A percentile compares a stretch with the other conserved stretches of the same genome.
These are phyloP conservation scores for Acacia melanoxylon DNA, from an alignment of 306 rosid species.

Conservation along the genomic window DNA sequence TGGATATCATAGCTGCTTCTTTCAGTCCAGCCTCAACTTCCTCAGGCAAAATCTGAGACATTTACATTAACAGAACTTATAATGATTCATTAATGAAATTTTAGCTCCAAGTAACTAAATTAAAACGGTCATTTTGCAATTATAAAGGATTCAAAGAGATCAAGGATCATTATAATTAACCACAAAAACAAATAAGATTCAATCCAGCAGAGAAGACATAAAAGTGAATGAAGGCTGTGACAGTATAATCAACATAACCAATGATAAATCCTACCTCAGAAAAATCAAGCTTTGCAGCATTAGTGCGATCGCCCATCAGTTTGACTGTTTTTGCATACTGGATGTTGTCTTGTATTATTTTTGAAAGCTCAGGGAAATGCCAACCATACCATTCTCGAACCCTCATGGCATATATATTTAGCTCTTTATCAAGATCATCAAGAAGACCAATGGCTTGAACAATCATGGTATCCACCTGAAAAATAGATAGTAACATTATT, in stretches of 20 bases:
- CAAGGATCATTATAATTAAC: not conserved
- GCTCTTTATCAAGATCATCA: slow-evolving; percentile 94
- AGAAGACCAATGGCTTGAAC: slow-evolving; percentile 98
- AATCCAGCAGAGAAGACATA: not conserved
- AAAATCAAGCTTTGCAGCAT: slow-evolving; percentile 87
- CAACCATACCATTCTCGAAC: slow-evolving; percentile 98
- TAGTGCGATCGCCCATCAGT: slow-evolving; percentile 85
- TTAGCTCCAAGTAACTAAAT: no score
- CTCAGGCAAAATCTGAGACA: slow-evolving; percentile 54
- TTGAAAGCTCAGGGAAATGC: slow-evolving; percentile 98
- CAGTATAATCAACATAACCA: not conserved
- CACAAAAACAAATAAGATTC: not conserved
- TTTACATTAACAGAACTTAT: not conserved
- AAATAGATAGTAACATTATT: not conserved
- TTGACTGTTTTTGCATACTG: slow-evolving; percentile 81
- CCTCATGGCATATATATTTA: slow-evolving; percentile 96
- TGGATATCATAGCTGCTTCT: slow-evolving; percentile 67
- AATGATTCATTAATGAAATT: not conserved
- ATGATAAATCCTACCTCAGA: slow-evolving; percentile 59
- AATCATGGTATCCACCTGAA: slow-evolving; percentile 93
- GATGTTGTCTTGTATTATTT: slow-evolving; percentile 82
- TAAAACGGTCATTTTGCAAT: not conserved
- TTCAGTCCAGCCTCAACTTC: slow-evolving; percentile 66
- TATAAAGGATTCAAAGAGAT: not conserved
- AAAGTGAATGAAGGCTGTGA: not conserved